A percentile compares a stretch with the other conserved stretches of the same genome.
These are phyloP conservation scores for Tetracentron sinense DNA, from an alignment of 164 flowering plant species.

Conservation along the genomic window DNA sequence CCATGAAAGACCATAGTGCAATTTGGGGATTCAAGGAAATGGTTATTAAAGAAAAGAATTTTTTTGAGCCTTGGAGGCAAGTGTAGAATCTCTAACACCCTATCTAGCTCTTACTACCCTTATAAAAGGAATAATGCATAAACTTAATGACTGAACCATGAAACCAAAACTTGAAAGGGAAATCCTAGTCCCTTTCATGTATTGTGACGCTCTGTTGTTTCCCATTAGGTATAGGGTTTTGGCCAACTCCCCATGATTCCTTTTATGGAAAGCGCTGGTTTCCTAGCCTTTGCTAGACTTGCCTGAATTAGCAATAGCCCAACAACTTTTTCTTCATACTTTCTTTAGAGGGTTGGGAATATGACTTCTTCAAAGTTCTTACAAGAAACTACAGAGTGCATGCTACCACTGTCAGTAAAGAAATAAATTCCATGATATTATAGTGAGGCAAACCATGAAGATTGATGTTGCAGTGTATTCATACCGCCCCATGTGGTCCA, in stretches of 20 bases:
- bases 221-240: constrained; percentile 23
- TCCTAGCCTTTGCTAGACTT: constrained; percentile 11
- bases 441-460: neutral
- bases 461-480: neutral
- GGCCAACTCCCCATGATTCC: constrained; percentile 19
- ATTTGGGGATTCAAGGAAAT: too few species aligned
- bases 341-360: neutral
- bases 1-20: too few species aligned
- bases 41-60: too few species aligned
- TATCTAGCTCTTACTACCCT: neutral
- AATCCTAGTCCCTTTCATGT: constrained; percentile 8
- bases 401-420: neutral
- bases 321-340: constrained; percentile 10
- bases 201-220: constrained; percentile 29
- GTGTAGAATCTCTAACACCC: neutral
- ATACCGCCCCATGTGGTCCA: neutral
- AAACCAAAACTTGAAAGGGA: constrained; percentile 1
- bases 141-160: constrained; percentile 4
- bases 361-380: neutral
- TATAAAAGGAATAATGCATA: constrained; percentile 13
- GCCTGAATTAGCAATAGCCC: constrained; percentile 8
- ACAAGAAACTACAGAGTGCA: neutral
- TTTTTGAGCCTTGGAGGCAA: neutral
- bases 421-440: neutral
- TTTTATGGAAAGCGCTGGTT: constrained; percentile 14